These are phyloP conservation scores for Xylariaceae sp. DNA, from an alignment of 2,329 filamentous ascomycete genomes.

Conservation along the genomic window DNA sequence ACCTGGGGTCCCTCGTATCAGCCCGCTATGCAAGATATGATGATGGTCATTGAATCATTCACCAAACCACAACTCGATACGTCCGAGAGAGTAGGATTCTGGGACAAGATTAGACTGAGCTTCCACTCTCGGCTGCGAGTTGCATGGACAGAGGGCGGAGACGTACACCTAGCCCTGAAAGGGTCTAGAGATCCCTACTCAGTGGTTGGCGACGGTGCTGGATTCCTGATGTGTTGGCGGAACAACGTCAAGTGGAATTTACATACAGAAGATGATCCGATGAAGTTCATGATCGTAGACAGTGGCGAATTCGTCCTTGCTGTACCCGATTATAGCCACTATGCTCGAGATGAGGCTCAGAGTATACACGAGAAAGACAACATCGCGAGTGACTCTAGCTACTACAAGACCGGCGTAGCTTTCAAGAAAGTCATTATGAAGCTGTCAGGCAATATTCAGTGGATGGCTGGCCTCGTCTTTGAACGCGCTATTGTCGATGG, in stretches of 20 bases:
- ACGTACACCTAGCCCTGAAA: constrained; percentile 90
- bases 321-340: constrained; percentile 85
- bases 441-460: constrained; percentile 90
- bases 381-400: constrained; percentile 56
- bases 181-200: constrained; percentile 88
- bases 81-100: constrained; percentile 92
- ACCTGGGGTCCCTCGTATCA: constrained; percentile 98
- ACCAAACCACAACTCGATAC: constrained; percentile 92
- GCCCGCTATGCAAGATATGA: constrained; percentile 97
- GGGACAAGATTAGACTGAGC: constrained; percentile 94
- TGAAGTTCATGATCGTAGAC: constrained; percentile 90
- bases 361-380: constrained; percentile 52
- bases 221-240: constrained; percentile 98
- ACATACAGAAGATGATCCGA: constrained; percentile 78
- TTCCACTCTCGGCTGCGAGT: constrained; percentile 89
- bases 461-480: constrained; percentile 86
- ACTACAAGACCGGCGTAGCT: constrained; percentile 65
- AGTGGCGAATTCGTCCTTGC: constrained; percentile 94
- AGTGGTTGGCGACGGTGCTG: constrained; percentile 86
- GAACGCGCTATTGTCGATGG: constrained; percentile 73
- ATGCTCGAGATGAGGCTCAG: constrained; percentile 63
- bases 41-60: constrained; percentile 98
- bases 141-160: constrained; percentile 91
- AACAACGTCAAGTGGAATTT: constrained; percentile 87
- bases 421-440: constrained; percentile 99